phyloP scores from a whole-genome alignment of 306 rosid species.

The Benincasa hispida region DNA sequence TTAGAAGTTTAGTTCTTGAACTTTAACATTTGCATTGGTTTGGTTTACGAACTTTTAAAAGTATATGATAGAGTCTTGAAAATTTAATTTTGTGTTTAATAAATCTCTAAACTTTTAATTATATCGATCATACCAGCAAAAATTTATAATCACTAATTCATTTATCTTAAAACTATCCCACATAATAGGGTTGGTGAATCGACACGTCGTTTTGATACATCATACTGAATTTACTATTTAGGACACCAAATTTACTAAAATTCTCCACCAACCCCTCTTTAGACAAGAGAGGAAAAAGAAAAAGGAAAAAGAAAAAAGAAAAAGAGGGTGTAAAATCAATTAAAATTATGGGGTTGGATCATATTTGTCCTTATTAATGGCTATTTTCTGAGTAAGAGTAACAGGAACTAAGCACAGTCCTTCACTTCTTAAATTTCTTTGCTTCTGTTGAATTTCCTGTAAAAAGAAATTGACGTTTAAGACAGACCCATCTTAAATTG shows the following conservation, averaged over 20 bases:
- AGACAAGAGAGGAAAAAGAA: background rate
- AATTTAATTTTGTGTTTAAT: too few relatives aligned
- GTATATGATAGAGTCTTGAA: too few relatives aligned
- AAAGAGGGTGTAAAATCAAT: background rate
- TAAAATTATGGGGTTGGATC: background rate
- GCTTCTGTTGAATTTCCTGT: conserved; percentile 18
- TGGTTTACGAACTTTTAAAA: too few relatives aligned
- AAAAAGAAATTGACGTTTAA: background rate
- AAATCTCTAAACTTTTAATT: too few relatives aligned
- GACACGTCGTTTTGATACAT: background rate
- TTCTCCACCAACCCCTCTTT: too few relatives aligned
- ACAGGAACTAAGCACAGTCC: conserved; percentile 39
- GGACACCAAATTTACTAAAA: background rate
- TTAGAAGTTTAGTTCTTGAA: too few relatives aligned
- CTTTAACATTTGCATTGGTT: too few relatives aligned
- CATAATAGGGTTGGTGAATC: background rate
- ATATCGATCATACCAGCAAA: too few relatives aligned
- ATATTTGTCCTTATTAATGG: conserved; percentile 4
- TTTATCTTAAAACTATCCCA: background rate
- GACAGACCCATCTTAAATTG: background rate
- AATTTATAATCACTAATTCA: background rate
- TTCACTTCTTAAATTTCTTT: conserved; percentile 22
- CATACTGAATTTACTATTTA: background rate
- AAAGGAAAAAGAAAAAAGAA: background rate
- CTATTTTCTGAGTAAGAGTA: conserved; percentile 17